Base-by-base conservation (phyloP, 2,329 filamentous ascomycete genomes). In the Pseudopyrenochaeta lycopersici region DNA sequence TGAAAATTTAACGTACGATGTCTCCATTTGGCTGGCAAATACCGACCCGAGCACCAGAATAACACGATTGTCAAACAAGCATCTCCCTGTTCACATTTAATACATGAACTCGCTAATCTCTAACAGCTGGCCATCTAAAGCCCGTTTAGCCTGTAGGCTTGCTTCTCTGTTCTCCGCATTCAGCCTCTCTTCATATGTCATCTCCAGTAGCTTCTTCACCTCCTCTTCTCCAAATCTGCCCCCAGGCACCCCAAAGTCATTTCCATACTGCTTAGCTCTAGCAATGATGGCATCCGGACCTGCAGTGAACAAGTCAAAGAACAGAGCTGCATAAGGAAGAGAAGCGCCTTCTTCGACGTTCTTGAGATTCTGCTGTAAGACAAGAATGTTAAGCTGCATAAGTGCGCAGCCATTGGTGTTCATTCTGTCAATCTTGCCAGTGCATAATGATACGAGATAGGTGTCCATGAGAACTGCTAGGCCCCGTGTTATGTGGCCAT, bases 321-420 rank as follows among this genome's bases (percentile, higher is more conserved):
- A 94, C 53, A 85, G 82, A 17, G 85, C 83, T 1, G 88, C 85
- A 31, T 85, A 80, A 3, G 82, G 81, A 23, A 94, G 80, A 51
- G 85, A 82, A 2, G 90, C 88, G 7, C 84, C 84, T 1, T 85
- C 82, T 75, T 95, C 92, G 47, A 99, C 88, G 63, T 96, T 96
- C 80, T 97, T 97, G 49, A 99, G 85, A 68, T 97, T 97, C 73
- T 99, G 95, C 77, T 98, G 94, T 46, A 99, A 81, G 35, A 99
- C 95, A 20, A 97, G 84, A 43, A 97, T 92, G 73, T 99, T 97
- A 68, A 98, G 86, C 73, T 92, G 89, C 86, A 99, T 92, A 32
- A 92, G 86, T n/a, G 88, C 87, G 54, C 89, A 91, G 36, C 95
- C 95, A 65, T 90, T 86, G 32, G 78, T 80, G 74, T 99, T 97